Evolutionary conservation across 768 basidiomycete species (phyloP).

Genomic region (Epithele typhae): DNA sequence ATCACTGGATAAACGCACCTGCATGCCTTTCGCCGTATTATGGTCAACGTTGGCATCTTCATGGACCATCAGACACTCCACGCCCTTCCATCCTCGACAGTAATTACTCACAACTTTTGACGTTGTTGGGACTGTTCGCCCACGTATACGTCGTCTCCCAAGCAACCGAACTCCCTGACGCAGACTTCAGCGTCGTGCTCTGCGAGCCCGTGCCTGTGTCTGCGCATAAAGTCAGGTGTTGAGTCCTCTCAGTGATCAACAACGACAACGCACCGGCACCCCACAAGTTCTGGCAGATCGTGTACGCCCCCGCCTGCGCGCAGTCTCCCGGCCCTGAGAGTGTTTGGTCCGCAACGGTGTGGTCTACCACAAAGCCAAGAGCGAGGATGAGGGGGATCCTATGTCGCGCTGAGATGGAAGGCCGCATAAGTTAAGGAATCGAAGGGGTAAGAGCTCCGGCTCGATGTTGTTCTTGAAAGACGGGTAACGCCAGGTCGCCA

Average conservation of each 20-base stretch:
- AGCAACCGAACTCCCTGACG: slow-evolving; percentile 37
- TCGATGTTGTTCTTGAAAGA: no score
- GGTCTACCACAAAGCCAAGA: not conserved
- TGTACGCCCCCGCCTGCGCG: slow-evolving; percentile 37
- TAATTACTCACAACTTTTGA: slow-evolving; percentile 40
- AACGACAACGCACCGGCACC: slow-evolving; percentile 31
- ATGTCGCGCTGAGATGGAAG: not conserved
- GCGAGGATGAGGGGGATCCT: not conserved
- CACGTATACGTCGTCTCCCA: slow-evolving; percentile 54
- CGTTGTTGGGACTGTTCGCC: slow-evolving; percentile 44
- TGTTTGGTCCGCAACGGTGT: not conserved
- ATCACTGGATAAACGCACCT: slow-evolving; percentile 29
- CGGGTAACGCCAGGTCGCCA: no score
- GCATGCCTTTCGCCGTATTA: slow-evolving; percentile 42
- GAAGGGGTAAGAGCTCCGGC: no score
- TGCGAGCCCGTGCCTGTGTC: slow-evolving; percentile 45
- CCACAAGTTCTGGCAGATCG: slow-evolving; percentile 57
- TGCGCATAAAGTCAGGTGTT: no score
- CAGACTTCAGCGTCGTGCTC: slow-evolving; percentile 39
- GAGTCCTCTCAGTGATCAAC: no score
- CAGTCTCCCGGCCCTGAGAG: slow-evolving; percentile 9
- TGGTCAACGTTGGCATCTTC: slow-evolving; percentile 44
- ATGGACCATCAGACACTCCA: no score
- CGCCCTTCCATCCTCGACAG: no score
- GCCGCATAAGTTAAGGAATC: slow-evolving; percentile 3